Evolutionary conservation across 768 basidiomycete genomes (phyloP).

Genomic region (Phylloporus arenicola): DNA sequence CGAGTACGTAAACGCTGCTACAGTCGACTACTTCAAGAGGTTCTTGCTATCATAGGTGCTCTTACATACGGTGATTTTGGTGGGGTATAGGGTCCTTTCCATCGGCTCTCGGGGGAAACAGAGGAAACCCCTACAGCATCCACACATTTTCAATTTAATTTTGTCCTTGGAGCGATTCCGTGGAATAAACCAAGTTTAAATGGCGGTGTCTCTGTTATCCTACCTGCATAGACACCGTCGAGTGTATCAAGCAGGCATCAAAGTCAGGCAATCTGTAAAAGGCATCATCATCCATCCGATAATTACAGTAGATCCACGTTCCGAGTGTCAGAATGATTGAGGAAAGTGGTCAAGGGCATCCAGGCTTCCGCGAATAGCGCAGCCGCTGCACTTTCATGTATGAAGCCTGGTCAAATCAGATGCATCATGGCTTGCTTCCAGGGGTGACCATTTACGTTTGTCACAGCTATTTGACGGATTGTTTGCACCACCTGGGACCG

Average conservation of each 20-base stretch:
- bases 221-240: not conserved
- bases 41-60: constrained; percentile 23
- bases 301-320: not conserved
- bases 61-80: not conserved
- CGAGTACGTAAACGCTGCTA: constrained; percentile 38
- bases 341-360: not conserved
- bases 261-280: not conserved
- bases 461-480: not conserved
- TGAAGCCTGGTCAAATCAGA: not conserved
- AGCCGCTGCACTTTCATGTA: not conserved
- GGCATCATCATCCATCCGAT: not conserved
- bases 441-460: constrained; percentile 2
- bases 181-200: not conserved
- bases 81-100: not conserved
- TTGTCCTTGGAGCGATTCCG: not conserved
- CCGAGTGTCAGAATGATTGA: too few species aligned
- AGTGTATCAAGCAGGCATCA: not conserved
- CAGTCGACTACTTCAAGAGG: constrained; percentile 35
- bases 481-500: not conserved
- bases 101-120: not conserved
- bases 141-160: not conserved
- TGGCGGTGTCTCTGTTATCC: not conserved
- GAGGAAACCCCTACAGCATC: not conserved
- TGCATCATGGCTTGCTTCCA: not conserved
- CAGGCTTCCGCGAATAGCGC: not conserved